A percentile compares a stretch with the other conserved stretches of the same genome.
Evolutionary conservation across 2,329 filamentous ascomycete genomes (phyloP).

Genomic region (Drechslerella dactyloides): DNA sequence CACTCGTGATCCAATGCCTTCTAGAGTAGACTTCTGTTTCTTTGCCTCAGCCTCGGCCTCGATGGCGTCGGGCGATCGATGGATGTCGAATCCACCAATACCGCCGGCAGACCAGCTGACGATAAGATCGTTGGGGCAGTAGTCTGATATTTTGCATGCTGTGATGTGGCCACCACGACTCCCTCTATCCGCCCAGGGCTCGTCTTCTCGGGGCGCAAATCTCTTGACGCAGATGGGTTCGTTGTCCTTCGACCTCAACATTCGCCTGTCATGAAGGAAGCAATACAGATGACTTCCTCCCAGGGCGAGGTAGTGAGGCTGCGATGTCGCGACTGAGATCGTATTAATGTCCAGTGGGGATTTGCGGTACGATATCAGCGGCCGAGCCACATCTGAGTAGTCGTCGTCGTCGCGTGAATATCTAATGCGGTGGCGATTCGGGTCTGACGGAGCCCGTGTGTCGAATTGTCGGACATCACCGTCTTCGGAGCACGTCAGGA

Average conservation of each 20-base stretch:
- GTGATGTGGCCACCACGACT: conserved; percentile 66
- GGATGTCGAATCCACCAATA: conserved; percentile 71
- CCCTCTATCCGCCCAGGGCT: conserved; percentile 58
- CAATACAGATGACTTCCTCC: conserved; percentile 73
- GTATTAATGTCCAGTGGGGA: conserved; percentile 71
- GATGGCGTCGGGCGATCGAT: conserved; percentile 65
- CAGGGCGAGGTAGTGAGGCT: conserved; percentile 73
- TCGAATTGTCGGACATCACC: conserved; percentile 75
- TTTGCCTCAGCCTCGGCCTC: conserved; percentile 57
- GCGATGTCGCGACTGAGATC: conserved; percentile 71
- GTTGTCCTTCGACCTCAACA: conserved; percentile 66
- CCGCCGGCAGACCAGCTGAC: conserved; percentile 73
- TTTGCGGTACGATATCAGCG: conserved; percentile 70
- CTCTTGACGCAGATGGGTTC: conserved; percentile 70
- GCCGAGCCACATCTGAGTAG: conserved; percentile 65
- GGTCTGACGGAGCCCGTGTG: conserved; percentile 65
- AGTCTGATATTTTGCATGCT: conserved; percentile 73
- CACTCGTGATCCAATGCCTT: conserved; percentile 54
- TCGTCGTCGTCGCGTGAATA: conserved; percentile 58
- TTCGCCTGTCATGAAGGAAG: conserved; percentile 72
- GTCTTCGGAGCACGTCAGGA: conserved; percentile 73
- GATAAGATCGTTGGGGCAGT: conserved; percentile 71
- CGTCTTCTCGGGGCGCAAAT: conserved; percentile 68
- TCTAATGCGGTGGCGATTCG: conserved; percentile 42
- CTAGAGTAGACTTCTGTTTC: conserved; percentile 54